A percentile compares a stretch with the other conserved stretches of the same genome.
These are phyloP conservation scores for Didymella glomerata DNA, from an alignment of 2,329 filamentous ascomycete species.

Conservation along the genomic window DNA sequence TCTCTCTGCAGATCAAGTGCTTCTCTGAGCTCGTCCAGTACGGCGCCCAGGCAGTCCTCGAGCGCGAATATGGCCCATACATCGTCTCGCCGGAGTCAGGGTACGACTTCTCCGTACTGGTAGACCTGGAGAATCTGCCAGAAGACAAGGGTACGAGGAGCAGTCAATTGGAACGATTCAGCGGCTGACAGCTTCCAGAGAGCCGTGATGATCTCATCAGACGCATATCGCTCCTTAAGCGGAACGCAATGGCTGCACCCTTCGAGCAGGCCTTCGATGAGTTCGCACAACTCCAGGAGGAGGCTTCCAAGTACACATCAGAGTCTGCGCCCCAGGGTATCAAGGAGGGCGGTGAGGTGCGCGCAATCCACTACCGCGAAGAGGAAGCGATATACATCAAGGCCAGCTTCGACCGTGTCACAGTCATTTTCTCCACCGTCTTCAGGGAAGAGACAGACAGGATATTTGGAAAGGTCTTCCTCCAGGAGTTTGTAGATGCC, in stretches of 20 bases:
- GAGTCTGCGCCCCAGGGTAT: conserved; percentile 94
- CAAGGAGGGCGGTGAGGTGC: conserved; percentile 87
- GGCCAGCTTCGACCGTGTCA: conserved; percentile 95
- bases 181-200: conserved; percentile 62
- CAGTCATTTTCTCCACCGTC: conserved; percentile 97
- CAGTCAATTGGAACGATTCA: background rate
- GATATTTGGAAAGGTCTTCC: conserved; percentile 97
- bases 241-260: conserved; percentile 97
- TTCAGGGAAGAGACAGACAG: conserved; percentile 98
- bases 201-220: conserved; percentile 84
- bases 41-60: conserved; percentile 88
- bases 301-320: conserved; percentile 89
- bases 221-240: conserved; percentile 90
- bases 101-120: conserved; percentile 92
- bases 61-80: conserved; percentile 93
- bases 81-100: conserved; percentile 87
- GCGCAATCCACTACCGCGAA: conserved; percentile 97
- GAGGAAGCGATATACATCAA: conserved; percentile 99
- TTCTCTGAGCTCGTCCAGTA: conserved; percentile 91
- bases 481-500: conserved; percentile 98
- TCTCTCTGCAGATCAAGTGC: conserved; percentile 95
- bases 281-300: conserved; percentile 84
- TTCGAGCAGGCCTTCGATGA: conserved; percentile 98
- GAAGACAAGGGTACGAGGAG: conserved; percentile 70
- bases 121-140: conserved; percentile 89